Base-by-base conservation (phyloP, 2,329 filamentous ascomycete species). In the Epichloe brachyelytri region DNA sequence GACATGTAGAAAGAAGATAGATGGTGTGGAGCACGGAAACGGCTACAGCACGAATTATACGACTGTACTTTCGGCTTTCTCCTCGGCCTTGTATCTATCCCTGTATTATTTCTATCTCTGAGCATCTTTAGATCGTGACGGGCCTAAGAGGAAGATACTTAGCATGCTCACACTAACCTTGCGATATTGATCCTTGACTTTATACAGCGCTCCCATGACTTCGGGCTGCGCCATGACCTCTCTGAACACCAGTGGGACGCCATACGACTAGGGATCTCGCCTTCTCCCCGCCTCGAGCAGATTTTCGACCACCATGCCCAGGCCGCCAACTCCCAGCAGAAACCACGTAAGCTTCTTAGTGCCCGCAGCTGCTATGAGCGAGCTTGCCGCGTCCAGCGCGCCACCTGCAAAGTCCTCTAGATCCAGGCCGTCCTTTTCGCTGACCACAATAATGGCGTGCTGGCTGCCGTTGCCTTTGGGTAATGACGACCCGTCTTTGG, bases 381-480 rank as follows among this genome's bases (percentile, higher is more conserved):
- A n/a, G n/a, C n/a, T 45, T n/a, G 30, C 14, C 6, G 12, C 14
- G 30, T 34, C 43, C 10, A 17, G 2, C 7, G 43, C n/a, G 6
- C 43, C 30, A n/a, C 33, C 15, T 7, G 68, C 68, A 2, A 74
- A 55, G 50, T 69, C 68, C 54, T 73, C 71, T 2, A 74, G 58
- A 53, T 74, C 63, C 5, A 72, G 53, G 10, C 68, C 65, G 1
- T 58, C 43, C 0, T 61, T 62, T 5, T 59, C 50, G 4, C 67
- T 64, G 0, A 63, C 53, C 10, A 74, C 62, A 3, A 71, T 62
- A 26, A 74, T 63, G 3, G 63, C 65, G 57, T 73, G 62, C 50
- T 64, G 65, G 11, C 55, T 57, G 5, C 70, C 71, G 53, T 71
- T 73, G 1, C 72, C 70, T 1, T 59, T 59, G 52, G 0, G 69